Evolutionary conservation across 1,139 yeast species (phyloP), one percentile per base, ranked within the genome.

Genomic region (Tardiomyces depauwii): DNA sequence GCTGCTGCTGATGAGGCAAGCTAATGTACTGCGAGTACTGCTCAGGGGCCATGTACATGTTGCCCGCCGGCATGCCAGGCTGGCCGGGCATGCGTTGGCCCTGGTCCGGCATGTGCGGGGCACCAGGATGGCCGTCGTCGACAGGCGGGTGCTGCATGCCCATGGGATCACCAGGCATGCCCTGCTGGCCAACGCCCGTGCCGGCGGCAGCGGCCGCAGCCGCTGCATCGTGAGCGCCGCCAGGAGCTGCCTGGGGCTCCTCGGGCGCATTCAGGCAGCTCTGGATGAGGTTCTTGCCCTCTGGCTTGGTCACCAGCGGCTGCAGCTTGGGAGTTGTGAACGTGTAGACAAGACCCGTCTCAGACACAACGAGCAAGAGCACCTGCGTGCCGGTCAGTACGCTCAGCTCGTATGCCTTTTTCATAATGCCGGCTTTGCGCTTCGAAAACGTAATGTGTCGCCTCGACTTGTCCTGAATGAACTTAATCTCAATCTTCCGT

Each of bases 381-480:
- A 91, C 97, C 67, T 91, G 98, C 40, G 97, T 91, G 45, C 98
- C 98, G 10, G 98, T 91, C 57, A 91, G 75, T 44, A 93, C 97
- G 23, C 94, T 82, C 55, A 91, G 75, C 65, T 91, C 98, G 68
- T 91, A 91, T 16, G 98, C 98, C 71, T 91, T 70, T 70, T 91
- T 91, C 98, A 91, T 91, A 60, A 91, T 91, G 54, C 98, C 98
- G 41, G 96, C 97, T 68, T 91, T 89, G 67, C 98, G 84, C 71
- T 91, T 91, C 46, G 96, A 86, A 60, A 91, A 91, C 25, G 98
- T 91, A 57, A 91, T 91, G 68, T 91, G 98, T 62, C 98, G 87
- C 66, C 97, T 81, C 30, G 96, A 86, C 70, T 91, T 91, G 67
- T 91, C 96, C 68, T 89, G 95, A 60, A 91, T 91, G 62, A 91